These are phyloP conservation scores for Coemansia sp. DNA, from an alignment of 192 early-diverging fungal species.

Conservation along the genomic window DNA sequence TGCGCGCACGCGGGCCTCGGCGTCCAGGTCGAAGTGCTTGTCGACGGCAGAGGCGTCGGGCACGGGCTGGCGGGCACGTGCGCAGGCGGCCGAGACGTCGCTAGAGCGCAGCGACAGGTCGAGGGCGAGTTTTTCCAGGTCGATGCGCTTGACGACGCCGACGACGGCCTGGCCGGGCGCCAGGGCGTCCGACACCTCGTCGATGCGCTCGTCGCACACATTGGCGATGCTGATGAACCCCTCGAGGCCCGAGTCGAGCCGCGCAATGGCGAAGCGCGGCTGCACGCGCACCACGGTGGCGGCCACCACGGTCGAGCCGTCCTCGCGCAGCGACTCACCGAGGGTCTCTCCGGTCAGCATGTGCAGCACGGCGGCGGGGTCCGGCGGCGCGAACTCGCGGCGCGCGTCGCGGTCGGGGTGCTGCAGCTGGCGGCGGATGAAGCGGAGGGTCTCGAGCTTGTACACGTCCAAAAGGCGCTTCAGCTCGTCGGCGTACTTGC, in stretches of 20 bases:
- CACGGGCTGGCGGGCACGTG: constrained; percentile 41
- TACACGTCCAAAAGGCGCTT: constrained; percentile 68
- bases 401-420: constrained; percentile 75
- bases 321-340: constrained; percentile 63
- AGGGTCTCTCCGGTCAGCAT: constrained; percentile 84
- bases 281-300: constrained; percentile 67
- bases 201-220: constrained; percentile 57
- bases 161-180: constrained; percentile 69
- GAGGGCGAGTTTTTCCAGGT: constrained; percentile 70
- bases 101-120: constrained; percentile 70
- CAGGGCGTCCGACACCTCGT: constrained; percentile 59
- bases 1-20: constrained; percentile 44
- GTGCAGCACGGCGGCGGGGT: constrained; percentile 61
- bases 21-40: constrained; percentile 59
- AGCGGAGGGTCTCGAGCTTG: constrained; percentile 77
- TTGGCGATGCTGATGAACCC: constrained; percentile 71
- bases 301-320: constrained; percentile 63
- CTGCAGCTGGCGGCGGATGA: constrained; percentile 87
- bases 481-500: constrained; percentile 87
- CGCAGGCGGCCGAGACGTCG: constrained; percentile 50
- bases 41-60: constrained; percentile 47
- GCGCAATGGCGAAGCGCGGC: constrained; percentile 71
- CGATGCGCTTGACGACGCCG: constrained; percentile 75
- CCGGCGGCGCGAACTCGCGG: constrained; percentile 57
- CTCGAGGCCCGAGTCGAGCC: constrained; percentile 79